Conservation (phyloP, 495 filamentous ascomycete species). For the Penicillium subrubescens region DNA sequence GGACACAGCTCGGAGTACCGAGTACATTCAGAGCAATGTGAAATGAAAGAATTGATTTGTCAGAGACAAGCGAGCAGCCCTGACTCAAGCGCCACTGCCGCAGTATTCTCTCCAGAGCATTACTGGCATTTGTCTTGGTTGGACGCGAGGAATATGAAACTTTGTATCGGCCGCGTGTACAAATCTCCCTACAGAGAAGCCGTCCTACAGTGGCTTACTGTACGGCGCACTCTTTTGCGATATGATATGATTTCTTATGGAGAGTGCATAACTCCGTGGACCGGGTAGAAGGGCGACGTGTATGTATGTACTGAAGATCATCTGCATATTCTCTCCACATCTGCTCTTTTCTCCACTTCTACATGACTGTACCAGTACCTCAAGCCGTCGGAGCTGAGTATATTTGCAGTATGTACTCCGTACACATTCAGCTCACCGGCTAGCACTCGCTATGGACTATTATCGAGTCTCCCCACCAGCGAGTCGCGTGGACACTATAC, state of each 20-base stretch:
- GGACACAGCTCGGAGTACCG: not conserved
- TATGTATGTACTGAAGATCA: not conserved
- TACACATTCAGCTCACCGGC: not conserved
- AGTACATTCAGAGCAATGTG: not conserved
- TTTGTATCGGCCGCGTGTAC: not conserved
- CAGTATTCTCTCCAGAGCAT: not conserved
- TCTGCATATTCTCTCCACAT: not conserved
- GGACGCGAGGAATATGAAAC: constrained; percentile 4
- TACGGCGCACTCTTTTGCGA: not conserved
- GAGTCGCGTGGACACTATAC: constrained; percentile 17
- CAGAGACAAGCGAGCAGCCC: not conserved
- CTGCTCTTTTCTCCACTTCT: not conserved
- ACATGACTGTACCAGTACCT: not conserved
- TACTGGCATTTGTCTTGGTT: not conserved
- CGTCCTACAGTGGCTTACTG: not conserved
- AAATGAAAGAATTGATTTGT: not conserved
- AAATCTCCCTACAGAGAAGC: not conserved
- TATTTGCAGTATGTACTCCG: not conserved
- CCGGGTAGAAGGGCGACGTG: not conserved
- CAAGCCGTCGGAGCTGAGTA: not conserved
- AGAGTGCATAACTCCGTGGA: not conserved
- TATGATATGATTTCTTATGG: not conserved
- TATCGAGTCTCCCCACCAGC: constrained; percentile 5
- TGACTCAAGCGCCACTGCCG: not conserved
- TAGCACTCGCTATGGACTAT: not conserved